Base-by-base conservation (phyloP, 139 green algal genomes). In the Ulvella scutata region DNA sequence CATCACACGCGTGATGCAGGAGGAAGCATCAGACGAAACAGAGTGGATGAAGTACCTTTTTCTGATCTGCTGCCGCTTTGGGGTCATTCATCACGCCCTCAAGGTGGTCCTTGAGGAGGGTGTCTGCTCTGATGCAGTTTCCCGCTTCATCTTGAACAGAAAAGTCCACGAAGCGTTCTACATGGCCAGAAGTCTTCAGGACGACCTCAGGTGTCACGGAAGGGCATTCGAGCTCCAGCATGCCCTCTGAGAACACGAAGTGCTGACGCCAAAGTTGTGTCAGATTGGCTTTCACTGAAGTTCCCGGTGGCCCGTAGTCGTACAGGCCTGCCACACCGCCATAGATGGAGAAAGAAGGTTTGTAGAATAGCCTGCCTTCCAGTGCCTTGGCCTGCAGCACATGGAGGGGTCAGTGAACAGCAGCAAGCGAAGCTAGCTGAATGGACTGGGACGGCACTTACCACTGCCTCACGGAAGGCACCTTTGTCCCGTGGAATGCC, bases 301-400 rank as follows among this genome's bases (percentile, higher is more conserved):
- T 98, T 51, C 95, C 95, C 1, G 95, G 93, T 0, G 95, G 95
- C 4, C 95, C 95, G 80, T 96, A 99, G 87, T 99, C 95, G 82
- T 96, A 99, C 72, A 99, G 92, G 62, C 95, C 95, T 2, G 90
- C 91, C 35, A 99, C 92, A 17, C 83, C 81, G 77, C 93, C 93
- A 81, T 99, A 99, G 79, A 99, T 99, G 62, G 96, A 95, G 85
- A 97, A 99, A 3, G 88, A 93, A 7, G 95, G 95, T 43, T 98
- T 93, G 86, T 93, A 96, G 82, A 99, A 99, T 33, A 98, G 80
- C 21, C 91, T 84, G 2, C 90, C 83, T 80, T 98, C 90, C 75
- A 99, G 80, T 0, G 85, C 79, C 74, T 91, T 93, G 34, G 76
- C 75, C 87, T 94, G 85, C 38, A 67, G 28, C 62, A n/a, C n/a